A percentile compares a stretch with the other conserved stretches of the same genome.
These are phyloP conservation scores for Parasarocladium wereldwijsianum DNA, from an alignment of 2,329 filamentous ascomycete species.

Conservation along the genomic window DNA sequence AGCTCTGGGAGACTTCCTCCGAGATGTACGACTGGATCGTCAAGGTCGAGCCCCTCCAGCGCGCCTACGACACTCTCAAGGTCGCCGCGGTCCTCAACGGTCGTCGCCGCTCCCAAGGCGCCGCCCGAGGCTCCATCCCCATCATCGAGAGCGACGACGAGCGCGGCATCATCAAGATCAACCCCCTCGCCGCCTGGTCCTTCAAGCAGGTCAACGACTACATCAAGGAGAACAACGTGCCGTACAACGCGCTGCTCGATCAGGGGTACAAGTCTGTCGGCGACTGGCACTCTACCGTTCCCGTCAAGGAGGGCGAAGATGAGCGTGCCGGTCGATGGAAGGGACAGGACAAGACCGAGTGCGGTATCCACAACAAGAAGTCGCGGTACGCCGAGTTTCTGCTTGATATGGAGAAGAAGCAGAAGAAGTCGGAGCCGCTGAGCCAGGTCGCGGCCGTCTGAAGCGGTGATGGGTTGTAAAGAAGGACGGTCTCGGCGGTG, in stretches of 20 bases:
- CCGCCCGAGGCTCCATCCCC: constrained; percentile 76
- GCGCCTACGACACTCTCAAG: constrained; percentile 74
- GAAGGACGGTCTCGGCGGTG: not conserved
- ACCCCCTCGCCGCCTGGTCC: constrained; percentile 87
- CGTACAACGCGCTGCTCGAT: constrained; percentile 86
- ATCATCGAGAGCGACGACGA: constrained; percentile 86
- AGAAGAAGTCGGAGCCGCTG: constrained; percentile 30
- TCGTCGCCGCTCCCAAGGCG: constrained; percentile 80
- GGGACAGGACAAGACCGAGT: constrained; percentile 90
- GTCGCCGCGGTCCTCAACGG: constrained; percentile 88
- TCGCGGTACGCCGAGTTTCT: constrained; percentile 84
- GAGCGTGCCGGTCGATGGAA: constrained; percentile 96
- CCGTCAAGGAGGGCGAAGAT: constrained; percentile 81
- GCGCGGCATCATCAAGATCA: constrained; percentile 87
- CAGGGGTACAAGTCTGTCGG: constrained; percentile 95
- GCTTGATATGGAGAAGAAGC: constrained; percentile 55
- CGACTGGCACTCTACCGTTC: constrained; percentile 94
- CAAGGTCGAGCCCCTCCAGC: constrained; percentile 92
- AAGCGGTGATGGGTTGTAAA: not conserved
- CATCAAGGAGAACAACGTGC: constrained; percentile 72
- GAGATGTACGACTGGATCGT: constrained; percentile 94
- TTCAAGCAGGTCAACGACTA: constrained; percentile 85
- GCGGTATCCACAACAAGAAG: constrained; percentile 96
- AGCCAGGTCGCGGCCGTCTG: constrained; percentile 10
- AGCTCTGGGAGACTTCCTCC: constrained; percentile 71